Percentiles rank a stretch among this genome's conserved stretches.
Conservation (phyloP, 1,284 basidiomycete species). For the Vanrija sp. region DNA sequence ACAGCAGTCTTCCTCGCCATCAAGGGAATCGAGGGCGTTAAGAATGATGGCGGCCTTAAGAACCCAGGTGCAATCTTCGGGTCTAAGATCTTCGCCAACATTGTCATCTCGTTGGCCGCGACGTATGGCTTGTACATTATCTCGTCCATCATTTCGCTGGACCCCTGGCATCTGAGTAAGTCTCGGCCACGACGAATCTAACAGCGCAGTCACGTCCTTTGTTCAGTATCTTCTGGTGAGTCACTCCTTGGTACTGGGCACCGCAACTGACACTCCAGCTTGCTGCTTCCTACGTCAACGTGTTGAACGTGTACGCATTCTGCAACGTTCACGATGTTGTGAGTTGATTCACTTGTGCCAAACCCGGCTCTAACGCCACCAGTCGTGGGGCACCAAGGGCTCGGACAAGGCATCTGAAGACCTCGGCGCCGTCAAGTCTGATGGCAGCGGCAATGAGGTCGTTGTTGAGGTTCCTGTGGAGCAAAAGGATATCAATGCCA, state of each 20-base stretch:
- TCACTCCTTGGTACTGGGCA: conserved; percentile 7
- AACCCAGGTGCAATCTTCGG: conserved; percentile 59
- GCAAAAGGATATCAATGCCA: conserved; percentile 78
- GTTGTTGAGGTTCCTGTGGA: conserved; percentile 75
- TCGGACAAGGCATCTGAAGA: conserved; percentile 81
- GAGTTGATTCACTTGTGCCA: conserved; percentile 29
- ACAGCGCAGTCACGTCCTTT: conserved; percentile 70
- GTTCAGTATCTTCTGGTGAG: conserved; percentile 79
- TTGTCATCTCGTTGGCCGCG: conserved; percentile 72
- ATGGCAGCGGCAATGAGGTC: conserved; percentile 57
- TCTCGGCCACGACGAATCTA: neutral
- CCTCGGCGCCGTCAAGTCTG: conserved; percentile 67
- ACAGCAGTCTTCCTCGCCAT: conserved; percentile 68
- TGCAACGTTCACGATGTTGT: conserved; percentile 71
- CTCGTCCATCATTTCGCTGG: conserved; percentile 73
- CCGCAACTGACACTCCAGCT: conserved; percentile 1
- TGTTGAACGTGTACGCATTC: conserved; percentile 57
- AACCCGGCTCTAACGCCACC: neutral
- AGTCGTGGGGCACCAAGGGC: conserved; percentile 79
- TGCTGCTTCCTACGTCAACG: no score
- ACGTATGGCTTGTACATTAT: conserved; percentile 81
- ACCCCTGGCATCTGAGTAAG: conserved; percentile 40
- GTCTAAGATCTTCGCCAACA: conserved; percentile 76
- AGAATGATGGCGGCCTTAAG: conserved; percentile 52
- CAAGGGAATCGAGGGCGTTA: conserved; percentile 65